Conservation (phyloP, 768 basidiomycete species). For the Thelephora aurantiotincta region DNA sequence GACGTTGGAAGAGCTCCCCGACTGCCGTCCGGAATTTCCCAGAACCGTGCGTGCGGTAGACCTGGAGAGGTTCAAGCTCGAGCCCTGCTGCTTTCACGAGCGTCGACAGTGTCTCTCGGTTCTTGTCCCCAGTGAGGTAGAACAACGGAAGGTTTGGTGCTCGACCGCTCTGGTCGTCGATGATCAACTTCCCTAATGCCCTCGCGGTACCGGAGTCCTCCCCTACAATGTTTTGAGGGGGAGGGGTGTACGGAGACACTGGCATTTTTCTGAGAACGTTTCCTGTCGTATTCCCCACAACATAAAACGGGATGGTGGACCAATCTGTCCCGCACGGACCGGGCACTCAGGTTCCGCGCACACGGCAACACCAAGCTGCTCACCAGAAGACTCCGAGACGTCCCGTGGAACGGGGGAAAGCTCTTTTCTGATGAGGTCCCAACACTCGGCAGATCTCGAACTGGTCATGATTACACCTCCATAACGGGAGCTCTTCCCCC, state of each 20-base stretch:
- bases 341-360: constrained; percentile 26
- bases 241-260: constrained; percentile 15
- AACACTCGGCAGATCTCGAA: constrained; percentile 62
- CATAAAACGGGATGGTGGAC: constrained; percentile 58
- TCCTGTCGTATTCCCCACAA: constrained; percentile 58
- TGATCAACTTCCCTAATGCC: constrained; percentile 49
- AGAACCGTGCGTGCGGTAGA: constrained; percentile 56
- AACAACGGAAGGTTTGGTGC: constrained; percentile 27
- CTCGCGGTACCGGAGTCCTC: constrained; percentile 53
- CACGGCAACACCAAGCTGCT: constrained; percentile 75
- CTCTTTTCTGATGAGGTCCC: constrained; percentile 28
- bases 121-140: constrained; percentile 84
- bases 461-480: constrained; percentile 69
- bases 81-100: constrained; percentile 34
- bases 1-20: constrained; percentile 5
- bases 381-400: constrained; percentile 31
- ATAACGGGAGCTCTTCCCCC: constrained; percentile 11
- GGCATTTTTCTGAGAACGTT: constrained; percentile 25
- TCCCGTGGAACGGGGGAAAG: not conserved
- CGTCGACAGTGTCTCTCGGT: constrained; percentile 46
- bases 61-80: constrained; percentile 36
- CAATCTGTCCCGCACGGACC: constrained; percentile 24
- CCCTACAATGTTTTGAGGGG: constrained; percentile 26
- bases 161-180: constrained; percentile 20
- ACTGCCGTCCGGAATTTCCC: constrained; percentile 34